Conservation (phyloP, 2,329 filamentous ascomycete species). For the Cryoendolithus antarcticus region DNA sequence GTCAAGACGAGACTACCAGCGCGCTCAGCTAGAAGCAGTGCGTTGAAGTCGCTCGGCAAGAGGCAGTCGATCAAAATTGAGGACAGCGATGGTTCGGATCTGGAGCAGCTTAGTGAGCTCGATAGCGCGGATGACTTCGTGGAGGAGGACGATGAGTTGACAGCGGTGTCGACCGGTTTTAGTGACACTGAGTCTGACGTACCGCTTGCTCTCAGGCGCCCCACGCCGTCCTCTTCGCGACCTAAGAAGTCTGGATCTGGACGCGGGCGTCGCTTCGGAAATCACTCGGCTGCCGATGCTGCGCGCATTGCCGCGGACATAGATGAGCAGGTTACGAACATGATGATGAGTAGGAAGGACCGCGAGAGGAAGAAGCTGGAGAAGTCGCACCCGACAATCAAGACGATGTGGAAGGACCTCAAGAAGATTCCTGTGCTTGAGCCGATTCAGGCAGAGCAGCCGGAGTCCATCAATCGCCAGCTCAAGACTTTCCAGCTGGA, state of each 20-base stretch:
- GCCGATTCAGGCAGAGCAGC: constrained; percentile 55
- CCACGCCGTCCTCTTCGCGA: not conserved
- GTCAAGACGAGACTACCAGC: constrained; percentile 10
- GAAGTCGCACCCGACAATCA: constrained; percentile 61
- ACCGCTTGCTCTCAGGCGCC: constrained; percentile 9
- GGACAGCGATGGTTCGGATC: constrained; percentile 26
- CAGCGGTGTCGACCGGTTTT: constrained; percentile 11
- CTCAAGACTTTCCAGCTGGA: constrained; percentile 91
- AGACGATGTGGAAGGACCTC: constrained; percentile 74
- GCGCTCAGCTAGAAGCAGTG: constrained; percentile 12
- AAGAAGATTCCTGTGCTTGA: constrained; percentile 55
- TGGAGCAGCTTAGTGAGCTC: constrained; percentile 22
- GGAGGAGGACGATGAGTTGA: constrained; percentile 14
- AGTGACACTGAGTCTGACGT: constrained; percentile 23
- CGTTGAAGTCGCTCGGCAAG: constrained; percentile 18
- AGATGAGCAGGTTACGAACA: constrained; percentile 9
- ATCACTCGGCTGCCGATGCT: constrained; percentile 11
- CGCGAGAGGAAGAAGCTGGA: constrained; percentile 57
- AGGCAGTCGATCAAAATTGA: constrained; percentile 18
- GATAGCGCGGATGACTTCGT: constrained; percentile 18
- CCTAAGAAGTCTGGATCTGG: not conserved
- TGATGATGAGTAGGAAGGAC: constrained; percentile 17
- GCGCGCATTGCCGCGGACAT: constrained; percentile 9
- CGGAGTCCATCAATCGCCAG: constrained; percentile 62
- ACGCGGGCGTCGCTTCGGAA: constrained; percentile 10